Conservation (phyloP, 2,329 filamentous ascomycete genomes). For the Coniochaeta sp. region DNA sequence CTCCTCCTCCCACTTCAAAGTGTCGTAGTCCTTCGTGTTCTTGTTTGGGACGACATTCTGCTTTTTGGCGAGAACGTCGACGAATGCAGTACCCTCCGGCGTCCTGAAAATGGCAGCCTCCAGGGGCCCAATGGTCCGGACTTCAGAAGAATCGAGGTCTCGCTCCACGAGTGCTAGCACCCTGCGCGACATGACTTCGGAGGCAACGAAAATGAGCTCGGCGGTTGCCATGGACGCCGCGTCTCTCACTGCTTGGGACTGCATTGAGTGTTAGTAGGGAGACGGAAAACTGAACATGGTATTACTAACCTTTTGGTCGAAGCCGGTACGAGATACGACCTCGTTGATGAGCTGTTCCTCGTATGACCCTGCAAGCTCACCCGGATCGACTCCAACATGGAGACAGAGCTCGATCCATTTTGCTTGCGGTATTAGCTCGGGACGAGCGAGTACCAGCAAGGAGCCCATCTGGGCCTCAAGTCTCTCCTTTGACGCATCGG, state of each 20-base stretch:
- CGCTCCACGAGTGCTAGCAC: slow-evolving; percentile 67
- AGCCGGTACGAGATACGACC: slow-evolving; percentile 45
- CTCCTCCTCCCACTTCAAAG: slow-evolving; percentile 94
- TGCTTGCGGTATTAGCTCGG: slow-evolving; percentile 67
- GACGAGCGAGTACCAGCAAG: slow-evolving; percentile 70
- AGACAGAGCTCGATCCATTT: slow-evolving; percentile 90
- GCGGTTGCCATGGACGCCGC: slow-evolving; percentile 82
- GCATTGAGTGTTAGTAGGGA: slow-evolving; percentile 9
- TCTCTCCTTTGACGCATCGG: slow-evolving; percentile 35
- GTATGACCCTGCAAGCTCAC: slow-evolving; percentile 61
- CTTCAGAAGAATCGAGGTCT: slow-evolving; percentile 65
- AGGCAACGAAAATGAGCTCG: slow-evolving; percentile 89
- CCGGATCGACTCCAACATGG: slow-evolving; percentile 74
- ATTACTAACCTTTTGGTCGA: slow-evolving; percentile 42
- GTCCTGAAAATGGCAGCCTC: slow-evolving; percentile 93
- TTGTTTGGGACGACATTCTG: slow-evolving; percentile 67
- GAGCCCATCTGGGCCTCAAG: slow-evolving; percentile 67
- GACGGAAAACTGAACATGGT: slow-evolving; percentile 17
- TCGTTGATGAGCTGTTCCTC: slow-evolving; percentile 60
- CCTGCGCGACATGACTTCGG: slow-evolving; percentile 68
- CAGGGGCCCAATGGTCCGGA: slow-evolving; percentile 70
- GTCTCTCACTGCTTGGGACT: slow-evolving; percentile 42
- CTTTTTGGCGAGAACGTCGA: slow-evolving; percentile 88
- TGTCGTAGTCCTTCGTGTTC: slow-evolving; percentile 91
- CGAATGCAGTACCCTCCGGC: slow-evolving; percentile 77